Percentiles rank a stretch among this genome's conserved stretches.
Conservation (phyloP, 768 basidiomycete genomes). For the Auriscalpium orientale region DNA sequence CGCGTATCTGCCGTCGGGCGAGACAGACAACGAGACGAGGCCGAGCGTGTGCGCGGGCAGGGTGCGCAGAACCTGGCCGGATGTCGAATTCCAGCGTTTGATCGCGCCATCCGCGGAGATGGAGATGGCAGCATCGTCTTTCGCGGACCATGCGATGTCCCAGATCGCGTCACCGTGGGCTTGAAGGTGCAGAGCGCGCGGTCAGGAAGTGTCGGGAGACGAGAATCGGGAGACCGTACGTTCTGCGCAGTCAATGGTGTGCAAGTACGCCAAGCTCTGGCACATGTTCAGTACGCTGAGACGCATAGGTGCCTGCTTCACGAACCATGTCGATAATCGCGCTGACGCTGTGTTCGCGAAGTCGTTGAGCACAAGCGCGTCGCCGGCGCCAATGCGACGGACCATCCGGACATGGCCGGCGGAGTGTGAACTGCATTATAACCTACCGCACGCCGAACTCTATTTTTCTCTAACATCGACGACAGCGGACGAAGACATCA, state of each 20-base stretch:
- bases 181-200: conserved; percentile 33
- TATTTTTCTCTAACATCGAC: conserved; percentile 75
- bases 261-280: conserved; percentile 66
- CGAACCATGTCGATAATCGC: background rate
- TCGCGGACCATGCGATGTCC: conserved; percentile 63
- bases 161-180: conserved; percentile 77
- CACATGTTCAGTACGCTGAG: background rate
- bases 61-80: conserved; percentile 53
- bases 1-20: conserved; percentile 54
- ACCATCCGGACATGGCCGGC: conserved; percentile 40
- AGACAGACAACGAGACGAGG: conserved; percentile 71
- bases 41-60: conserved; percentile 78
- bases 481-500: conserved; percentile 93
- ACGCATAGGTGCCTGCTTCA: no score
- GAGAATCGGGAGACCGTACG: conserved; percentile 36
- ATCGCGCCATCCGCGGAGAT: conserved; percentile 73
- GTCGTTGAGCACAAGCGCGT: background rate
- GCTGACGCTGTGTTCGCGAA: no score
- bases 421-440: conserved; percentile 40
- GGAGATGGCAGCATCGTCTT: conserved; percentile 55
- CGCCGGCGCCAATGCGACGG: background rate
- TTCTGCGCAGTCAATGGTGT: conserved; percentile 70
- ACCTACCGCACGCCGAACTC: conserved; percentile 35
- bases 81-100: conserved; percentile 62
- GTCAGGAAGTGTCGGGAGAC: conserved; percentile 9